A percentile compares a stretch with the other conserved stretches of the same genome.
These are phyloP conservation scores for Hanseniaspora osmophila DNA, from an alignment of 805 yeast species.

Conservation along the genomic window DNA sequence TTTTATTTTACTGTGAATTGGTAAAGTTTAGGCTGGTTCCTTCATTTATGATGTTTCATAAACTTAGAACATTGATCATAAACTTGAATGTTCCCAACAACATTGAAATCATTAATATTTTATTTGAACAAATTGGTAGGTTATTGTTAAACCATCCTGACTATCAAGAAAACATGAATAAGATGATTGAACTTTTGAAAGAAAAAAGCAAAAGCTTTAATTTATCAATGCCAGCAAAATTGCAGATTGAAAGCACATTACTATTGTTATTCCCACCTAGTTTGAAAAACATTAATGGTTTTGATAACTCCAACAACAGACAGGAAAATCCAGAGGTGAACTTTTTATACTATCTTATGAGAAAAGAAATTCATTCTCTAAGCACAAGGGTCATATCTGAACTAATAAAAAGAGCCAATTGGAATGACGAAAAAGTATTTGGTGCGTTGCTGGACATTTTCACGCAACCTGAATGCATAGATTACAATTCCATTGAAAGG, in stretches of 20 bases:
- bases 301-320: slow-evolving; percentile 18
- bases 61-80: slow-evolving; percentile 45
- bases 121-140: slow-evolving; percentile 64
- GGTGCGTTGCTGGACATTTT: slow-evolving; percentile 29
- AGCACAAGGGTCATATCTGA: slow-evolving; percentile 24
- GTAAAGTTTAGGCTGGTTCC: slow-evolving; percentile 67
- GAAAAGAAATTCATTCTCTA: slow-evolving; percentile 32
- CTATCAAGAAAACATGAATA: slow-evolving; percentile 42
- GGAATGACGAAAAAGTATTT: slow-evolving; percentile 27
- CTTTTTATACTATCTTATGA: slow-evolving; percentile 37
- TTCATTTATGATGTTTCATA: slow-evolving; percentile 56
- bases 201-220: slow-evolving; percentile 34
- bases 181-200: slow-evolving; percentile 45
- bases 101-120: slow-evolving; percentile 51
- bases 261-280: slow-evolving; percentile 43
- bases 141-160: slow-evolving; percentile 45
- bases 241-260: slow-evolving; percentile 44
- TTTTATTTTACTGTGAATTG: slow-evolving; percentile 58
- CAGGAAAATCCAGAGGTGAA: slow-evolving; percentile 26
- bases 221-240: slow-evolving; percentile 39
- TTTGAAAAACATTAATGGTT: slow-evolving; percentile 22
- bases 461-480: slow-evolving; percentile 45
- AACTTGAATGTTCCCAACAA: slow-evolving; percentile 40
- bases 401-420: slow-evolving; percentile 32
- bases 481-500: slow-evolving; percentile 37